These are phyloP conservation scores for Colletotrichum sojae DNA, from an alignment of 2,329 filamentous ascomycete genomes.

Conservation along the genomic window DNA sequence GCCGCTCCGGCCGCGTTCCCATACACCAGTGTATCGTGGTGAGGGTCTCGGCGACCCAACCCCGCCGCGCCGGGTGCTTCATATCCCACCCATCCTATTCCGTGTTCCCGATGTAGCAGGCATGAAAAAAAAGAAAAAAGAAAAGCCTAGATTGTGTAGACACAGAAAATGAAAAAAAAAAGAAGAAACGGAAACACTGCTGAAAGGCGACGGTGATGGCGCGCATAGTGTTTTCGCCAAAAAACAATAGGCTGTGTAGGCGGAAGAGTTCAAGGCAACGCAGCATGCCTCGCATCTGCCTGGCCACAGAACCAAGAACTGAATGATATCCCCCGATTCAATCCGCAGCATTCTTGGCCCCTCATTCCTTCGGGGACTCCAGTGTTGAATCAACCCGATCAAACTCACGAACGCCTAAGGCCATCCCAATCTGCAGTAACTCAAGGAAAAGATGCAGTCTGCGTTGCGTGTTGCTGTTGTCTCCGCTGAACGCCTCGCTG, in stretches of 20 bases:
- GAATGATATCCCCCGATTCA: conserved; percentile 10
- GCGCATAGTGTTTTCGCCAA: conserved; percentile 13
- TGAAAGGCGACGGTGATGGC: conserved; percentile 26
- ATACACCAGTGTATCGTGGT: conserved; percentile 1
- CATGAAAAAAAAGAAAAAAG: background rate
- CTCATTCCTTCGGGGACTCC: background rate
- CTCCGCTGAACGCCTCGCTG: conserved; percentile 40
- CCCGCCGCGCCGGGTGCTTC: conserved; percentile 8
- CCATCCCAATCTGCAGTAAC: conserved; percentile 19
- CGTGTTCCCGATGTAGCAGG: conserved; percentile 25
- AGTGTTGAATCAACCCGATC: conserved; percentile 5
- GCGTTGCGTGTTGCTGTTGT: conserved; percentile 40
- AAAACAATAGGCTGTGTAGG: background rate
- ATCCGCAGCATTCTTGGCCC: conserved; percentile 11
- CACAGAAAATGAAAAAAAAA: conserved; percentile 29
- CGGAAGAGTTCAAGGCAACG: conserved; percentile 29
- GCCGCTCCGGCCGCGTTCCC: background rate
- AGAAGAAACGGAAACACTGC: background rate
- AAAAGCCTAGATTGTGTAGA: conserved; percentile 36
- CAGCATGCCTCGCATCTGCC: conserved; percentile 15
- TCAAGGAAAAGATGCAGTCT: conserved; percentile 42
- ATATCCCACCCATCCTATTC: conserved; percentile 11
- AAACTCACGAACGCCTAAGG: conserved; percentile 32
- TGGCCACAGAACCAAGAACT: conserved; percentile 19
- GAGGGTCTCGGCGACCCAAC: background rate